Evolutionary conservation across 2,329 filamentous ascomycete genomes (phyloP), one percentile per base, ranked within the genome.

Genomic region (Nemania diffusa): DNA sequence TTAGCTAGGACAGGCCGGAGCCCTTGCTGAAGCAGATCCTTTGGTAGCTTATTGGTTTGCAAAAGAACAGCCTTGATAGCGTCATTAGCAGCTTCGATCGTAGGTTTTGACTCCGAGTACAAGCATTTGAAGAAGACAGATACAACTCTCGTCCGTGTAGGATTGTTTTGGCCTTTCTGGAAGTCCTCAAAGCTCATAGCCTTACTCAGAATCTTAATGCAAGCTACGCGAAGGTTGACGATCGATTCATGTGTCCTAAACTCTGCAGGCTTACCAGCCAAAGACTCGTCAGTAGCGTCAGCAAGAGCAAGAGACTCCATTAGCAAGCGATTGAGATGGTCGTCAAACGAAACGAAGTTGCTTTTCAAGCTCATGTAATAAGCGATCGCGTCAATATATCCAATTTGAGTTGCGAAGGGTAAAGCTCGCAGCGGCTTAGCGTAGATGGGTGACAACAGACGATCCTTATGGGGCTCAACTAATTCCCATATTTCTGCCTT

Each of bases 61-160:
- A 91, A 90, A 5, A 99, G 85, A 8, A 98, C 94, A 26, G 92
- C 92, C 74, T 93, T 94, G 65, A 99, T 80, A 3, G 95, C 95
- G 69, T 93, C 90, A 76, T 97, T 97, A 6, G 97, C 96, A 4
- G 96, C 95, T 65, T 96, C 92, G 60, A 97, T 97, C 2, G 97
- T 97, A 46, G 94, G 92, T 53, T 92, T 90, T 3, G 94, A 97
- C 76, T 97, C 94, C 0, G 93, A 95, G 79, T 99, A 99, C 0
- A 99, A 84, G 42, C 93, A 97, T 77, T 97, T 98, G 86, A 99
- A 99, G 82, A 99, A 99, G 1, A 98, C 94, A 0, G 92, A 90
- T 20, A 99, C 94, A 55, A 98, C 97, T 75, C 88, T 89, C 1
- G 83, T 85, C 58, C 90, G 83, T 0, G 88, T 90, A 0, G 87